These are phyloP conservation scores for Cephalotrichum gorgonifer DNA, from an alignment of 2,329 filamentous ascomycete species.

Conservation along the genomic window DNA sequence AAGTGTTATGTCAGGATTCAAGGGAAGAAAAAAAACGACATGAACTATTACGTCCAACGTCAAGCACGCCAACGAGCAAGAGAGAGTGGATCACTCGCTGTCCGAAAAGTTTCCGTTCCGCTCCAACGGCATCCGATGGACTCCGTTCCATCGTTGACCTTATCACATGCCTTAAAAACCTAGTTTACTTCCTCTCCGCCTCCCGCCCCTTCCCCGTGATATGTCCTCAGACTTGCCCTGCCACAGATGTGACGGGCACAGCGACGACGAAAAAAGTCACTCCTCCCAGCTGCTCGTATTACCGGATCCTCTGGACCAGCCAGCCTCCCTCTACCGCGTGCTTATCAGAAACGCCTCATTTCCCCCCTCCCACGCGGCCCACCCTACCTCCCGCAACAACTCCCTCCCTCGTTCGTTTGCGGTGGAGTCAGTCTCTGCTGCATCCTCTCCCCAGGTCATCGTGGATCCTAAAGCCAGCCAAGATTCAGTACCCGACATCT, in stretches of 20 bases:
- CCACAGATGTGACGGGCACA: conserved; percentile 4
- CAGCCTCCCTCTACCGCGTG: neutral
- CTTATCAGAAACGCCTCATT: neutral
- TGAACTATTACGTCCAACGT: no score
- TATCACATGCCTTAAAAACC: neutral
- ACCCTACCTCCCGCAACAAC: neutral
- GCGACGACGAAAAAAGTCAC: neutral
- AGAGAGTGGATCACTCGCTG: neutral
- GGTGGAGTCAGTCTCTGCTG: conserved; percentile 48
- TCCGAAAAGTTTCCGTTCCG: neutral
- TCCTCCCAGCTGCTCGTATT: neutral
- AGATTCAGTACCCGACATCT: conserved; percentile 8
- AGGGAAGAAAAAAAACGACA: neutral
- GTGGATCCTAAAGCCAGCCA: conserved; percentile 4
- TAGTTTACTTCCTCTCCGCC: neutral
- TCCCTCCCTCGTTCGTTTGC: conserved; percentile 30
- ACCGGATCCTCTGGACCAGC: neutral
- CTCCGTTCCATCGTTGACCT: neutral
- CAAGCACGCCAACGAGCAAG: no score
- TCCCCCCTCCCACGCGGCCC: neutral
- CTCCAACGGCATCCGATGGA: neutral
- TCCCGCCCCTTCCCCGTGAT: neutral
- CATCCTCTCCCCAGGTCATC: conserved; percentile 23
- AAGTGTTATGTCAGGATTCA: neutral
- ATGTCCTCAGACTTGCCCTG: conserved; percentile 5